Percentiles rank a stretch among this genome's conserved stretches.
These are phyloP conservation scores for Ambrosia artemisiifolia DNA, from an alignment of 129 eudicot species.

Conservation along the genomic window DNA sequence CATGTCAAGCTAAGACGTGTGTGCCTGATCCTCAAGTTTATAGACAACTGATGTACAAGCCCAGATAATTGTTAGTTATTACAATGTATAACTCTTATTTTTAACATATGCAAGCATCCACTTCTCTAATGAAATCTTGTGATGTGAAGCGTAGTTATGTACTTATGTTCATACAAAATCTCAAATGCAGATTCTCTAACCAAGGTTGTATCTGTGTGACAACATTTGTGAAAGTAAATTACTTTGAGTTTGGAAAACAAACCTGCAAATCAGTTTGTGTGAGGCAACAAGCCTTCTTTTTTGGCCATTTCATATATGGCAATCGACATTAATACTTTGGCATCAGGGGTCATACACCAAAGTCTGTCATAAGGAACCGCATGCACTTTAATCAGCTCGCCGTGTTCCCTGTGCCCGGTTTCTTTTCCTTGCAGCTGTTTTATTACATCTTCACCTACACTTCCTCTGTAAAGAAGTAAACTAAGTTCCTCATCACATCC, in stretches of 20 bases:
- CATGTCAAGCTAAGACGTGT: neutral
- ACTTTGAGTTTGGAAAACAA: neutral
- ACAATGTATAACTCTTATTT: neutral
- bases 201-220: too few species aligned
- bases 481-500: constrained; percentile 95
- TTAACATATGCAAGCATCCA: neutral
- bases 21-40: too few species aligned
- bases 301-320: too few species aligned
- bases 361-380: constrained; percentile 76
- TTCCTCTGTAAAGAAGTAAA: constrained; percentile 76
- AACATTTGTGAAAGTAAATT: neutral
- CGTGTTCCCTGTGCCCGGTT: constrained; percentile 85
- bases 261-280: constrained; percentile 8
- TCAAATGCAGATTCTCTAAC: neutral
- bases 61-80: neutral
- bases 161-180: too few species aligned
- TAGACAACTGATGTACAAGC: neutral
- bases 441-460: constrained; percentile 57
- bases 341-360: constrained; percentile 91
- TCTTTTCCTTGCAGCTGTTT: constrained; percentile 80
- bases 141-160: too few species aligned
- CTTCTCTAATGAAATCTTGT: neutral
- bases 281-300: constrained; percentile 65
- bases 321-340: constrained; percentile 81
- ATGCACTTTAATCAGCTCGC: constrained; percentile 82